These are phyloP conservation scores for Babjeviella inositovora DNA, from an alignment of 805 yeast species.

Conservation along the genomic window DNA sequence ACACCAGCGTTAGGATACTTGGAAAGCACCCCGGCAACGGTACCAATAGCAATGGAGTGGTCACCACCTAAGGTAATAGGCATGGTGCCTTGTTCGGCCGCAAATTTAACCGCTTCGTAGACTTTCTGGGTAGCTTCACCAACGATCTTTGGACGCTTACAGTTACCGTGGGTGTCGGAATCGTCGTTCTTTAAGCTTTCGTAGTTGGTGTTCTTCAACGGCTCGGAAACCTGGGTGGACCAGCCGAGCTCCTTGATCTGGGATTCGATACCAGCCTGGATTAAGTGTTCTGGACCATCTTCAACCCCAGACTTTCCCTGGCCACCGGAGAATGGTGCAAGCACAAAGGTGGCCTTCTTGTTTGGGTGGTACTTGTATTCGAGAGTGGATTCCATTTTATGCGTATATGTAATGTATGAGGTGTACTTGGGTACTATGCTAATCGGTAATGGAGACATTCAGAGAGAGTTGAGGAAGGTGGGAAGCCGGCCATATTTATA, in stretches of 20 bases:
- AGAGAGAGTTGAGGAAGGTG: no score
- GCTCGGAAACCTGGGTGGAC: constrained; percentile 35
- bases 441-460: no score
- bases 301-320: constrained; percentile 92
- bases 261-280: constrained; percentile 52
- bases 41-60: constrained; percentile 91
- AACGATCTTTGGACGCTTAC: constrained; percentile 68
- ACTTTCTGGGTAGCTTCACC: constrained; percentile 54
- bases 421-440: no score
- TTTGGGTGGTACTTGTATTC: constrained; percentile 36
- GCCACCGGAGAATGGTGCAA: constrained; percentile 94
- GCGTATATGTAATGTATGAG: no score
- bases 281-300: constrained; percentile 72
- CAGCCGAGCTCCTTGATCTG: constrained; percentile 62
- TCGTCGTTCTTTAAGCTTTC: constrained; percentile 24
- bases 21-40: constrained; percentile 70
- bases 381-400: constrained; percentile 6
- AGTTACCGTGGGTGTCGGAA: constrained; percentile 21
- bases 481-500: no score
- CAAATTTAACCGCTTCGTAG: constrained; percentile 37
- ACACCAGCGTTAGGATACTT: constrained; percentile 78
- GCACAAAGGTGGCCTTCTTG: constrained; percentile 49
- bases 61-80: constrained; percentile 93
- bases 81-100: constrained; percentile 30
- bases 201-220: constrained; percentile 32